These are phyloP conservation scores for Fusarium sp. DNA, from an alignment of 2,329 filamentous ascomycete genomes.

Conservation along the genomic window DNA sequence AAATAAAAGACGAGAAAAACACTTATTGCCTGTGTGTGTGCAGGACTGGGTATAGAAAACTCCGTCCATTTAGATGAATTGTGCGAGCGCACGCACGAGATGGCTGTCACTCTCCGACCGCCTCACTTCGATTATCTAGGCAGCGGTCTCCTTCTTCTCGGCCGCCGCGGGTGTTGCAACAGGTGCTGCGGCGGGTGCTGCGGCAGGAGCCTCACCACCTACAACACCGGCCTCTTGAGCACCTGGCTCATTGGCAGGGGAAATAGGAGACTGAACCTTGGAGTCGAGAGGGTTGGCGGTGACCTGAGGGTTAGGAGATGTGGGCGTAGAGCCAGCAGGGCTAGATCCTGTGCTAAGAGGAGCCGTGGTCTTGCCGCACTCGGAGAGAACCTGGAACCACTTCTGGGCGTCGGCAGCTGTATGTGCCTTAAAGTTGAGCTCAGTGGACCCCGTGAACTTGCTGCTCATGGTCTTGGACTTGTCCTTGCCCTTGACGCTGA, in stretches of 20 bases:
- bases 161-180: slow-evolving; percentile 7
- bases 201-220: slow-evolving; percentile 43
- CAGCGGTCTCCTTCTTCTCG: slow-evolving; percentile 41
- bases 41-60: slow-evolving; percentile 30
- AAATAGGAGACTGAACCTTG: slow-evolving; percentile 33
- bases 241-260: slow-evolving; percentile 48
- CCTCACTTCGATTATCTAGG: slow-evolving; percentile 36
- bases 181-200: slow-evolving; percentile 20
- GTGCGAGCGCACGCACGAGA: slow-evolving; percentile 5
- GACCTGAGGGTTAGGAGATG: slow-evolving; percentile 43
- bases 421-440: slow-evolving; percentile 89
- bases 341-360: slow-evolving; percentile 43
- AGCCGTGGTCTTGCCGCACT: slow-evolving; percentile 66
- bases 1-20: slow-evolving; percentile 8
- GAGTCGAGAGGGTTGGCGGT: slow-evolving; percentile 29
- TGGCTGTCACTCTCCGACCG: slow-evolving; percentile 26
- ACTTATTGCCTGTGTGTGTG: slow-evolving; percentile 17
- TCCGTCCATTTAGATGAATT: slow-evolving; percentile 11
- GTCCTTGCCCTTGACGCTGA: slow-evolving; percentile 96
- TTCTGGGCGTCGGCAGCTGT: slow-evolving; percentile 82
- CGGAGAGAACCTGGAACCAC: slow-evolving; percentile 82
- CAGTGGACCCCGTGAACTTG: slow-evolving; percentile 82
- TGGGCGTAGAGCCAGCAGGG: slow-evolving; percentile 46
- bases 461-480: slow-evolving; percentile 81
- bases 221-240: slow-evolving; percentile 63